Evolutionary conservation across 495 filamentous ascomycete species (phyloP).

Genomic region (Amorphotheca resinae): DNA sequence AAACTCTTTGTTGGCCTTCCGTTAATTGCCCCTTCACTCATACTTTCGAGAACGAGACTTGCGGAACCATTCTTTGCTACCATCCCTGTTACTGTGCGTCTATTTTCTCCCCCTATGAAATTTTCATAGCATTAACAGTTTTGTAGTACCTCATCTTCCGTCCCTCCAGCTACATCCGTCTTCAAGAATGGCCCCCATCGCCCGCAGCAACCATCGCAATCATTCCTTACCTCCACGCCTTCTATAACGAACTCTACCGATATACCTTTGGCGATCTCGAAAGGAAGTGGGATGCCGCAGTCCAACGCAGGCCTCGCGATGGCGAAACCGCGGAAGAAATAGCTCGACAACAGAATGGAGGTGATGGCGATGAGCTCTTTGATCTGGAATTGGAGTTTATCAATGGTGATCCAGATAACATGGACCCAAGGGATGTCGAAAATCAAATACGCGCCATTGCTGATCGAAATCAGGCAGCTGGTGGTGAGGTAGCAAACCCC

Average conservation of each 20-base stretch:
- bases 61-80: slow-evolving; percentile 48
- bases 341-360: slow-evolving; percentile 26
- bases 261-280: slow-evolving; percentile 43
- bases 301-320: slow-evolving; percentile 40
- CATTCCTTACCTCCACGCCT: slow-evolving; percentile 49
- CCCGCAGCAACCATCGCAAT: slow-evolving; percentile 48
- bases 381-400: slow-evolving; percentile 33
- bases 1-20: slow-evolving; percentile 40
- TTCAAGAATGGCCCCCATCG: slow-evolving; percentile 50
- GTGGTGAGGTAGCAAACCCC: background rate
- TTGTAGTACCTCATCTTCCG: slow-evolving; percentile 11
- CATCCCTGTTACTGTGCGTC: slow-evolving; percentile 35
- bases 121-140: slow-evolving; percentile 6
- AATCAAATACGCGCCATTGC: background rate
- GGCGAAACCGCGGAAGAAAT: slow-evolving; percentile 28
- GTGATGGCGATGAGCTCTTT: slow-evolving; percentile 29
- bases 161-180: background rate
- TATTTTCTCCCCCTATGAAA: slow-evolving; percentile 42
- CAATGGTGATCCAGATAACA: slow-evolving; percentile 11
- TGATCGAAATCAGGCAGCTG: background rate
- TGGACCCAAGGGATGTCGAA: background rate
- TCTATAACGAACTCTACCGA: slow-evolving; percentile 49
- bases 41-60: slow-evolving; percentile 45
- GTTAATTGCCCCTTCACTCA: slow-evolving; percentile 46
- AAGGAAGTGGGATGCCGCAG: slow-evolving; percentile 49